Conservation (phyloP, 202 grass and related monocot genomes). For the Panicum hallii region DNA sequence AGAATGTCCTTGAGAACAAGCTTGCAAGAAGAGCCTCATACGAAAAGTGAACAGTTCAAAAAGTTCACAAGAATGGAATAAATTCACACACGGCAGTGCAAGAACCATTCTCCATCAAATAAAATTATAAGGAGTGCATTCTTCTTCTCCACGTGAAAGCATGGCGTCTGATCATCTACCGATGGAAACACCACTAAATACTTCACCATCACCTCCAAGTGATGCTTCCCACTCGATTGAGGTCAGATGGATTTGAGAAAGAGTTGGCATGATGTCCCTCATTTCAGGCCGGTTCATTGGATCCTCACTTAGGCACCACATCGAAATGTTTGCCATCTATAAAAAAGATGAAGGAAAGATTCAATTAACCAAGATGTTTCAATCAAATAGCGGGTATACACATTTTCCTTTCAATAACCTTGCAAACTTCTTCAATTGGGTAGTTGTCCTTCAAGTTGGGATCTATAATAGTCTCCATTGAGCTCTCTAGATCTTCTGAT, state of each 20-base stretch:
- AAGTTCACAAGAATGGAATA: neutral
- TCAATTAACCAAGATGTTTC: conserved; percentile 23
- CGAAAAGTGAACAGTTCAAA: neutral
- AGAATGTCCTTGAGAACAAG: neutral
- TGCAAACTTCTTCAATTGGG: conserved; percentile 67
- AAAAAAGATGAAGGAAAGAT: conserved; percentile 8
- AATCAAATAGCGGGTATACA: neutral
- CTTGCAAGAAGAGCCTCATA: conserved; percentile 2
- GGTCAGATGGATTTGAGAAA: conserved; percentile 58
- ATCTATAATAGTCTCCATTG: conserved; percentile 56
- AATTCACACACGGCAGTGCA: conserved; percentile 20
- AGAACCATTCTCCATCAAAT: conserved; percentile 40
- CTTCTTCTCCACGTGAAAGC: conserved; percentile 3
- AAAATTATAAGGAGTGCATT: conserved; percentile 49
- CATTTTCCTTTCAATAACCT: conserved; percentile 47
- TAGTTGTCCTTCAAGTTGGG: conserved; percentile 56
- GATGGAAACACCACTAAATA: conserved; percentile 62
- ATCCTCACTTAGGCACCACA: conserved; percentile 71
- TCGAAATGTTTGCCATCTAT: conserved; percentile 61
- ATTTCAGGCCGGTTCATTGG: conserved; percentile 65
- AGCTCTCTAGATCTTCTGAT: conserved; percentile 49
- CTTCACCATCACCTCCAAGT: conserved; percentile 58
- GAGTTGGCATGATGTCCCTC: conserved; percentile 52
- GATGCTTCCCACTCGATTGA: conserved; percentile 72
- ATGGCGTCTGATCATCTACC: conserved; percentile 51